Conservation (phyloP, 2,329 filamentous ascomycete genomes). For the Hortaea werneckii region DNA sequence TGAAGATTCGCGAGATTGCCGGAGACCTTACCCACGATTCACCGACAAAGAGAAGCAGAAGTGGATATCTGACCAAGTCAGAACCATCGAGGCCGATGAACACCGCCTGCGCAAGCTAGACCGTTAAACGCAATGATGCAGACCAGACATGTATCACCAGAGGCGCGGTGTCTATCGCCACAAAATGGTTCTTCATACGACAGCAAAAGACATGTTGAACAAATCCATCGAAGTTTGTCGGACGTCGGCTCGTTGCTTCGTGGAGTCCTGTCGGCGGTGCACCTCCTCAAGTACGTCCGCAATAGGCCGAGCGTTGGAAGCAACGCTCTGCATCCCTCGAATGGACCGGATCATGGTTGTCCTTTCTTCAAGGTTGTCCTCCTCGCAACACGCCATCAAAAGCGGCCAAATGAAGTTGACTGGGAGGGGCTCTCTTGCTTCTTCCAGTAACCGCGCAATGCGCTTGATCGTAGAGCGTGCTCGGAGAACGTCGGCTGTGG, state of each 20-base stretch:
- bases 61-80: slow-evolving; percentile 33
- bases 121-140: background rate
- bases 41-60: slow-evolving; percentile 35
- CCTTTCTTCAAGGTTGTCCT: slow-evolving; percentile 39
- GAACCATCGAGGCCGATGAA: slow-evolving; percentile 24
- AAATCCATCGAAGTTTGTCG: slow-evolving; percentile 32
- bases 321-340: slow-evolving; percentile 28
- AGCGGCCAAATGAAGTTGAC: slow-evolving; percentile 50
- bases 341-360: slow-evolving; percentile 44
- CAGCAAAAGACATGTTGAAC: slow-evolving; percentile 45
- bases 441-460: slow-evolving; percentile 37
- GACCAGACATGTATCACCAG: background rate
- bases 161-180: background rate
- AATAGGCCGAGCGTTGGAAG: slow-evolving; percentile 31
- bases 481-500: slow-evolving; percentile 40
- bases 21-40: slow-evolving; percentile 45
- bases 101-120: slow-evolving; percentile 13
- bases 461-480: slow-evolving; percentile 42
- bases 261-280: slow-evolving; percentile 28
- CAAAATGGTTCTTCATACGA: slow-evolving; percentile 30
- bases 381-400: slow-evolving; percentile 47
- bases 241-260: slow-evolving; percentile 29
- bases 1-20: slow-evolving; percentile 40
- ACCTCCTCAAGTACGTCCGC: slow-evolving; percentile 32
- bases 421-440: slow-evolving; percentile 38